Percentiles rank a stretch among this genome's conserved stretches.
Evolutionary conservation across 1,139 yeast genomes (phyloP).

Genomic region (Komagataea norvegica): DNA sequence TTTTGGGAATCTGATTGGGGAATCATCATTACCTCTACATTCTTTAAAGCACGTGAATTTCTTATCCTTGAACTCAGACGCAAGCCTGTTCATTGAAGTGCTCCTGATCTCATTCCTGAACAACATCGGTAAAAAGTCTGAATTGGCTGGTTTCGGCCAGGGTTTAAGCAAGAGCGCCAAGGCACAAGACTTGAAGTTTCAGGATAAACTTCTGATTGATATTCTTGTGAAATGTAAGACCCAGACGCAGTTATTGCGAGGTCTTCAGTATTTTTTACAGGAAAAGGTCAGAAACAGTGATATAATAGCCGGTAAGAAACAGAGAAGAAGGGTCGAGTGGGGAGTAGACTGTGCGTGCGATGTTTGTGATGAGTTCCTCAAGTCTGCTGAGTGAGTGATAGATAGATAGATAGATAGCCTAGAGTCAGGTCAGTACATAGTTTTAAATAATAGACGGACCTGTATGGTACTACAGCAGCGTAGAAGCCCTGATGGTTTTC

Average conservation of each 20-base stretch:
- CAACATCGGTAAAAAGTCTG: conserved; percentile 60
- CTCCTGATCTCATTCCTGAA: conserved; percentile 66
- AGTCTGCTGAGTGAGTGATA: conserved; percentile 7
- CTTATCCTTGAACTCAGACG: conserved; percentile 62
- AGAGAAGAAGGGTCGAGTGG: conserved; percentile 64
- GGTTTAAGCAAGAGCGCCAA: conserved; percentile 34
- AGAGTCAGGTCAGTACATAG: too few species aligned
- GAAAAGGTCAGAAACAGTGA: conserved; percentile 48
- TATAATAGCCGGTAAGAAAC: conserved; percentile 55
- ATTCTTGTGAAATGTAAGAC: conserved; percentile 58
- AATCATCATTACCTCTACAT: conserved; percentile 69
- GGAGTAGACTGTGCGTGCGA: conserved; percentile 55
- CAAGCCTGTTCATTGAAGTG: conserved; percentile 67
- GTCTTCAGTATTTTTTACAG: conserved; percentile 64
- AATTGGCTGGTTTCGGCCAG: conserved; percentile 44
- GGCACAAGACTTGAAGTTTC: conserved; percentile 40
- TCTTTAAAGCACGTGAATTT: conserved; percentile 71
- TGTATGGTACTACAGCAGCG: too few species aligned
- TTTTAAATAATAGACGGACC: too few species aligned
- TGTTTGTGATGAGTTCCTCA: conserved; percentile 46
- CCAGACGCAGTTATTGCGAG: conserved; percentile 59
- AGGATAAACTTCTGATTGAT: conserved; percentile 51
- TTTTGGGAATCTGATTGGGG: conserved; percentile 69
- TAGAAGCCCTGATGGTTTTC: too few species aligned
- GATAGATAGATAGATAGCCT: neutral